Evolutionary conservation across 2,329 filamentous ascomycete genomes (phyloP).

Genomic region (Immersiporthe knoxdaviesiana): DNA sequence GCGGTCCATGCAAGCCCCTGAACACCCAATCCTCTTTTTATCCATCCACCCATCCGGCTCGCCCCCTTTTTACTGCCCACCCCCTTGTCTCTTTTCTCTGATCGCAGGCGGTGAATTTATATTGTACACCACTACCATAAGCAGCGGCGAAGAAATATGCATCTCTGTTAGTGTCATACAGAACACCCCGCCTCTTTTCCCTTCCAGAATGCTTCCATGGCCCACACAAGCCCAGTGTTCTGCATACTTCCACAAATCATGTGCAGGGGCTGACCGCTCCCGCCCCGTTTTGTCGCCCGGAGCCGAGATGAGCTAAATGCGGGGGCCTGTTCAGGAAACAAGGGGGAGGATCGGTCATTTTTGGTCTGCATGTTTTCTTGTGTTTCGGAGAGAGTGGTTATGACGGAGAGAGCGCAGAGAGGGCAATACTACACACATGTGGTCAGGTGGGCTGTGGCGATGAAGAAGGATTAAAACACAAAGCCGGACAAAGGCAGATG

Average conservation of each 20-base stretch:
- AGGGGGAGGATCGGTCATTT: neutral
- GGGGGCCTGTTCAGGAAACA: neutral
- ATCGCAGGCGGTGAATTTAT: slow-evolving; percentile 10
- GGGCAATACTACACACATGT: neutral
- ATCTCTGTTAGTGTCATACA: neutral
- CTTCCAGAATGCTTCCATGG: slow-evolving; percentile 12
- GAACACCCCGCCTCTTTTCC: neutral
- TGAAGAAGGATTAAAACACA: neutral
- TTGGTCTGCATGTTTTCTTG: neutral
- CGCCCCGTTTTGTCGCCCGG: slow-evolving; percentile 5
- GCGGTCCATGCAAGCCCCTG: slow-evolving; percentile 11
- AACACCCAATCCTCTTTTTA: neutral
- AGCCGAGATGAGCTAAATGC: slow-evolving; percentile 16
- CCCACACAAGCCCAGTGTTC: slow-evolving; percentile 6
- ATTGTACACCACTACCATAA: neutral
- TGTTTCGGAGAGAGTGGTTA: slow-evolving; percentile 3
- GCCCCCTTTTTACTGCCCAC: slow-evolving; percentile 2
- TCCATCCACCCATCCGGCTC: neutral
- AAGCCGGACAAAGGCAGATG: neutral
- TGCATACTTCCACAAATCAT: slow-evolving; percentile 10
- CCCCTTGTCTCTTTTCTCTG: neutral
- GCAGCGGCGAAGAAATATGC: neutral
- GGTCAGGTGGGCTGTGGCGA: neutral
- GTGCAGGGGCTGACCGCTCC: neutral
- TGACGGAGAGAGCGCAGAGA: neutral